A percentile compares a stretch with the other conserved stretches of the same genome.
These are phyloP conservation scores for Fagopyrum tataricum DNA, from an alignment of 148 eudicot genomes.

Conservation along the genomic window DNA sequence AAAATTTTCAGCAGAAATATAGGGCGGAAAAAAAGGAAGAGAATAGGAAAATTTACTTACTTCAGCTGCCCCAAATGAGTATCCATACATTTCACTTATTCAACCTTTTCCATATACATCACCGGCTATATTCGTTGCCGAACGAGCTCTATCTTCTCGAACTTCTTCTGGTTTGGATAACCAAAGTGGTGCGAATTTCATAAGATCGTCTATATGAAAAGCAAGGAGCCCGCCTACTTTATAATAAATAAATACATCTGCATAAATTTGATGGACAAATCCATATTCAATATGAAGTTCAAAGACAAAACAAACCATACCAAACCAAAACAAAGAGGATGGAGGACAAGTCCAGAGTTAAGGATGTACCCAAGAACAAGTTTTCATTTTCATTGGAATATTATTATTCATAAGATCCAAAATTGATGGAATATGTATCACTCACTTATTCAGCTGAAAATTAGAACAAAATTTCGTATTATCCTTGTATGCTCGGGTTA, in stretches of 20 bases:
- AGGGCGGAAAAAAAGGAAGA: background rate
- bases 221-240: slow-evolving; percentile 94
- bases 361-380: background rate
- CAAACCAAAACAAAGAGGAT: background rate
- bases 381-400: no score
- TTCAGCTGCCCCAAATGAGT: slow-evolving; percentile 96
- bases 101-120: slow-evolving; percentile 88
- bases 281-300: background rate
- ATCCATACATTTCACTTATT: slow-evolving; percentile 99
- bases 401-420: no score
- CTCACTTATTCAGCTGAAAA: no score
- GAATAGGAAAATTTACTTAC: slow-evolving; percentile 27
- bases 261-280: slow-evolving; percentile 8
- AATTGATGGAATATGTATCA: no score
- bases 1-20: background rate
- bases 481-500: no score
- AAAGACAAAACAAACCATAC: no score
- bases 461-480: no score
- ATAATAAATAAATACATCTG: no score
- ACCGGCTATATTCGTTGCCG: slow-evolving; percentile 91
- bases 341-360: background rate
- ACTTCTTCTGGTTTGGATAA: slow-evolving; percentile 93
- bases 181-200: slow-evolving; percentile 92
- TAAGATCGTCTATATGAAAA: slow-evolving; percentile 91
- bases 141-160: slow-evolving; percentile 85